Percentiles rank a stretch among this genome's conserved stretches.
These are phyloP conservation scores for Carpinus fangiana DNA, from an alignment of 306 rosid species.

Conservation along the genomic window DNA sequence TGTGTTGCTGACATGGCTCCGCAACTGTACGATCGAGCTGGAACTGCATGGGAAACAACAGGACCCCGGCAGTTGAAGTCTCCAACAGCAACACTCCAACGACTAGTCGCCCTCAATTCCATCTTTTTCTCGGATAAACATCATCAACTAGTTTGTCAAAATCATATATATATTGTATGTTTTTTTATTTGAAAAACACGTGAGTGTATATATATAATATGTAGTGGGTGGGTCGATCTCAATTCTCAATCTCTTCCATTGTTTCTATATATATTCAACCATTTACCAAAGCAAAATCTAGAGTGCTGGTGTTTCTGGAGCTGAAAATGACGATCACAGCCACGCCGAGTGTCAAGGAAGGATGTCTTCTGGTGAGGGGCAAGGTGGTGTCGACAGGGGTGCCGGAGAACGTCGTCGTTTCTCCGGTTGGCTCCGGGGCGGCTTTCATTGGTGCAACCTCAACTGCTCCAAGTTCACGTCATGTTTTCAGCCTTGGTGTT, in stretches of 20 bases:
- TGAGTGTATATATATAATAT: too few relatives aligned
- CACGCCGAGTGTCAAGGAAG: slow-evolving; percentile 40
- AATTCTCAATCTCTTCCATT: background rate
- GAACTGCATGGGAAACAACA: background rate
- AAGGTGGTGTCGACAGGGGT: slow-evolving; percentile 45
- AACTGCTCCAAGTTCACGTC: slow-evolving; percentile 38
- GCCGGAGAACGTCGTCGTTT: slow-evolving; percentile 46
- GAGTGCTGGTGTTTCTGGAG: background rate
- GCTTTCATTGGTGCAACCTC: slow-evolving; percentile 69
- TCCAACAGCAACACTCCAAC: background rate
- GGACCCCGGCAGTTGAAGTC: background rate
- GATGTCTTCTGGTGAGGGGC: slow-evolving; percentile 48
- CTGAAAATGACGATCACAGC: slow-evolving; percentile 52
- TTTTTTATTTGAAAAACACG: too few relatives aligned
- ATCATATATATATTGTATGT: too few relatives aligned
- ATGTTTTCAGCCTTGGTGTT: slow-evolving; percentile 57
- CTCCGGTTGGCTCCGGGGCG: slow-evolving; percentile 38
- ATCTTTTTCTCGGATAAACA: background rate
- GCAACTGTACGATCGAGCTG: background rate
- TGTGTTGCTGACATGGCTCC: slow-evolving; percentile 2
- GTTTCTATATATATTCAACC: background rate
- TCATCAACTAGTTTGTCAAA: too few relatives aligned
- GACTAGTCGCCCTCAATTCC: background rate
- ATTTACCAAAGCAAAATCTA: background rate
- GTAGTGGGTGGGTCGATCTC: too few relatives aligned